Evolutionary conservation across 2,329 filamentous ascomycete genomes (phyloP).

Genomic region (Hypoxylon sp.): DNA sequence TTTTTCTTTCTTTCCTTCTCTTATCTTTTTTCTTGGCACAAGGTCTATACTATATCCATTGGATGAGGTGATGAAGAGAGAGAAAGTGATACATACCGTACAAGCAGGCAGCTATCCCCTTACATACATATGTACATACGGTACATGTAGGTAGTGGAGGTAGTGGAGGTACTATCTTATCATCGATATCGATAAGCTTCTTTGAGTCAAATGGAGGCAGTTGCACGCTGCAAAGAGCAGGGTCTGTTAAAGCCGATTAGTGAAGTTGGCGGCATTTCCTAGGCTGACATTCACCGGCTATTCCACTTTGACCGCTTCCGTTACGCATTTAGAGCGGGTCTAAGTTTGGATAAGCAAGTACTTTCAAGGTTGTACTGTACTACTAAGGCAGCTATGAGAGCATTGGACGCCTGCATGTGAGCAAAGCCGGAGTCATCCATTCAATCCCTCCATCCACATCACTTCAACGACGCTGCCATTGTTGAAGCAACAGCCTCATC

Average conservation of each 20-base stretch:
- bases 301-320: slow-evolving; percentile 48
- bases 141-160: background rate
- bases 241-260: slow-evolving; percentile 21
- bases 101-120: slow-evolving; percentile 21
- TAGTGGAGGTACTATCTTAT: slow-evolving; percentile 30
- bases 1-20: slow-evolving; percentile 9
- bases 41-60: slow-evolving; percentile 21
- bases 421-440: slow-evolving; percentile 41
- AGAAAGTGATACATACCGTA: slow-evolving; percentile 6
- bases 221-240: slow-evolving; percentile 24
- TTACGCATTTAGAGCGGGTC: slow-evolving; percentile 29
- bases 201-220: slow-evolving; percentile 27
- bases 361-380: slow-evolving; percentile 2
- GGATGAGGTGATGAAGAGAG: slow-evolving; percentile 9
- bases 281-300: slow-evolving; percentile 15
- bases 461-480: slow-evolving; percentile 23
- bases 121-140: no score
- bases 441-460: slow-evolving; percentile 38
- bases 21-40: slow-evolving; percentile 22
- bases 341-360: slow-evolving; percentile 37
- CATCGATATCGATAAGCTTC: slow-evolving; percentile 36
- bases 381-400: slow-evolving; percentile 7
- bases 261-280: slow-evolving; percentile 15
- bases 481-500: slow-evolving; percentile 29
- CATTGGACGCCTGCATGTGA: slow-evolving; percentile 44